A percentile compares a stretch with the other conserved stretches of the same genome.
phyloP scores from a whole-genome alignment of 768 basidiomycete genomes.

The Zangia roseola region DNA sequence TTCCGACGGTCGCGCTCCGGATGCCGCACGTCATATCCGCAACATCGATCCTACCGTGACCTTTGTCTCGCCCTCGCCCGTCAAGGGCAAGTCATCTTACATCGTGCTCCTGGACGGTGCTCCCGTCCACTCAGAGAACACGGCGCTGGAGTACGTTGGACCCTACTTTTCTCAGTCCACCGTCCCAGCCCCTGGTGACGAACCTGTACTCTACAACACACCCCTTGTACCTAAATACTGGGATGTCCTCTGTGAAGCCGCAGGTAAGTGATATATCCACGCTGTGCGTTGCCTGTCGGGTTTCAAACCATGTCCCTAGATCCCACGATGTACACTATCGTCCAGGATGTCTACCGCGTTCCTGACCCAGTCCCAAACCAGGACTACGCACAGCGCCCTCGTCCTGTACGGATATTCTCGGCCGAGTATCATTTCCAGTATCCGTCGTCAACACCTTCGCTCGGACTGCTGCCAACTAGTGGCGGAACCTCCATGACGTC shows the following conservation, averaged over 20 bases:
- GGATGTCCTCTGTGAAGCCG: constrained; percentile 52
- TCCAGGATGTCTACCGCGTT: constrained; percentile 54
- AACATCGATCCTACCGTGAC: constrained; percentile 69
- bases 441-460: constrained; percentile 14
- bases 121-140: constrained; percentile 52
- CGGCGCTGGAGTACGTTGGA: constrained; percentile 33
- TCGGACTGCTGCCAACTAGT: constrained; percentile 10
- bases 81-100: constrained; percentile 55
- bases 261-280: constrained; percentile 40
- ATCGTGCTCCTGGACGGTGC: constrained; percentile 50
- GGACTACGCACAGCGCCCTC: constrained; percentile 20
- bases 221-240: constrained; percentile 64
- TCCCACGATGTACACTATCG: constrained; percentile 62
- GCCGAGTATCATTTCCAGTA: constrained; percentile 60
- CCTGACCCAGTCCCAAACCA: constrained; percentile 24
- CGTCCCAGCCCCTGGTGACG: constrained; percentile 25
- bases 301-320: constrained; percentile 40
- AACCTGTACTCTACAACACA: constrained; percentile 54
- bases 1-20: constrained; percentile 4
- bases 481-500: constrained; percentile 17
- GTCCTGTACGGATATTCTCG: constrained; percentile 45
- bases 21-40: constrained; percentile 49
- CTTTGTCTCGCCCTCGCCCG: constrained; percentile 48
- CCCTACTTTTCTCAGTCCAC: constrained; percentile 32
- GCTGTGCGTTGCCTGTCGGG: neutral